A percentile compares a stretch with the other conserved stretches of the same genome.
Conservation (phyloP, 164 flowering plant genomes). For the Berberis vulgaris region DNA sequence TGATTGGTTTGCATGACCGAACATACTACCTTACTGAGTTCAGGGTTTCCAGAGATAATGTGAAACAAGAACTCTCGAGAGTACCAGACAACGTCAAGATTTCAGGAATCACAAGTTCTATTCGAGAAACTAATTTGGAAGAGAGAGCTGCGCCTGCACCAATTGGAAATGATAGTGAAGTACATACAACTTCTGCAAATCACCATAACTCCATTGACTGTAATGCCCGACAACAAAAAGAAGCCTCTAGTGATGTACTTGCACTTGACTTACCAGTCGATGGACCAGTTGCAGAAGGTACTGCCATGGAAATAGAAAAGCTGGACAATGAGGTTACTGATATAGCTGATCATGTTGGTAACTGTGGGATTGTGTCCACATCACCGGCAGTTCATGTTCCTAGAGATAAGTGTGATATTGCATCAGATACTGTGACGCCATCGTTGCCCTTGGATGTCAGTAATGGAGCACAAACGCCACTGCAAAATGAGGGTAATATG, state of each 20-base stretch:
- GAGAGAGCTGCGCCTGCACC: constrained; percentile 13
- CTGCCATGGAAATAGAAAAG: constrained; percentile 29
- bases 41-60: constrained; percentile 23
- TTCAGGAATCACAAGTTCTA: constrained; percentile 13
- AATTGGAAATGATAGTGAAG: constrained; percentile 17
- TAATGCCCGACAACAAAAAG: constrained; percentile 15
- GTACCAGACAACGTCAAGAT: constrained; percentile 17
- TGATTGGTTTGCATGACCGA: constrained; percentile 44
- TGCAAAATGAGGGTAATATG: constrained; percentile 16
- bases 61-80: constrained; percentile 15
- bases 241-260: constrained; percentile 12
- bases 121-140: constrained; percentile 16
- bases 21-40: constrained; percentile 35
- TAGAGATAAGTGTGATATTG: constrained; percentile 3
- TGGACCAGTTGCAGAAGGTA: constrained; percentile 15
- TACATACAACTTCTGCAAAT: constrained; percentile 17
- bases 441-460: not conserved
- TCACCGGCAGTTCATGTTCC: constrained; percentile 5
- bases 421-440: constrained; percentile 2
- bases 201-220: constrained; percentile 6
- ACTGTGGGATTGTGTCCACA: constrained; percentile 4
- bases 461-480: constrained; percentile 11
- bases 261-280: constrained; percentile 11
- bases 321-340: constrained; percentile 22
- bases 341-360: constrained; percentile 14